Conservation (phyloP, 306 rosid species). For the cucumber (Cucumis sativus) region Cucumber_9930_V3 NC_026659.2:7202501-7203000, state of each 20-base stretch:
- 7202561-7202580: neutral
- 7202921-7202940: neutral
- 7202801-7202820: neutral
- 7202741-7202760: neutral
- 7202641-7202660: neutral
- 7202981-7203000: neutral
- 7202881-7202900: neutral
- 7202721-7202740: neutral
- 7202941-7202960: neutral
- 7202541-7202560: constrained; percentile 2
- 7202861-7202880: neutral
- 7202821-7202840: neutral
- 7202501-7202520: constrained; percentile 32
- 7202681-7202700: constrained; percentile 6
- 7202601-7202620: neutral
- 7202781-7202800: neutral
- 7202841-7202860: neutral
- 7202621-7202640: constrained; percentile 6
- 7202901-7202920: neutral
- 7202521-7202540: constrained; percentile 10
- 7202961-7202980: constrained; percentile 9
- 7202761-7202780: neutral
- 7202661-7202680: constrained; percentile 2
- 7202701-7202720: neutral
- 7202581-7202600: neutral